Base-by-base conservation (phyloP, 2,329 filamentous ascomycete genomes). In the Aplosporella prunicola region DNA sequence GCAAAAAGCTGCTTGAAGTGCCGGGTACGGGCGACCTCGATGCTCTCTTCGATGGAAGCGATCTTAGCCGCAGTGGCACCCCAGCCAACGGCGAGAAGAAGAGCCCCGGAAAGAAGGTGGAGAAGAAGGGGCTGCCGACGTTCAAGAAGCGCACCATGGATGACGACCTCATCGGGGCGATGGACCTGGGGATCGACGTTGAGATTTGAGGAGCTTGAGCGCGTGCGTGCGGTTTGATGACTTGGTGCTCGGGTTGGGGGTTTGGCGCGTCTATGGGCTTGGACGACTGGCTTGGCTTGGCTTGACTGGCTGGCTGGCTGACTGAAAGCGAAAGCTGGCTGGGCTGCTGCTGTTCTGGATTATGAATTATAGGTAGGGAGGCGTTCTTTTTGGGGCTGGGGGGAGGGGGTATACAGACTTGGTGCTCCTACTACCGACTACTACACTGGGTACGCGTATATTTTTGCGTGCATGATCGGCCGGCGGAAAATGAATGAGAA, bases 171-270 rank as follows among this genome's bases (percentile, higher is more conserved):
- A 89, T 96, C 58, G 87, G 82, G 1, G 74, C 78, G 17, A 67
- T 96, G 66, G 91, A 96, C 57, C 64, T 96, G 50, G 89, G 86
- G 18, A 86, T 96, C 56, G 89, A 96, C 49, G 79, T 94, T 50
- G 87, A 93, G 48, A 85, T 93, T 49, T 85, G 52, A 62, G 35
- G 15, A n/a, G 11, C 22, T 11, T 11, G 11, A 24, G 7, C 22
- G 7, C 22, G 13, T 20, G 9, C 11, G 3, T 22, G 18, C 8
- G 3, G 7, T 25, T n/a, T 24, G 5, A 30, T 25, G 9, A 7
- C 13, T 24, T 36, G 14, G 29, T 29, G n/a, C 16, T 30, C n/a
- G 18, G 10, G 9, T 28, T 9, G 16, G 9, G 27, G 27, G 14
- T 16, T 15, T 23, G 26, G 34, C 34, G 30, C 30, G 25, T 18